Evolutionary conservation across 768 basidiomycete genomes (phyloP).

Genomic region (Auricularia auricula-judae): DNA sequence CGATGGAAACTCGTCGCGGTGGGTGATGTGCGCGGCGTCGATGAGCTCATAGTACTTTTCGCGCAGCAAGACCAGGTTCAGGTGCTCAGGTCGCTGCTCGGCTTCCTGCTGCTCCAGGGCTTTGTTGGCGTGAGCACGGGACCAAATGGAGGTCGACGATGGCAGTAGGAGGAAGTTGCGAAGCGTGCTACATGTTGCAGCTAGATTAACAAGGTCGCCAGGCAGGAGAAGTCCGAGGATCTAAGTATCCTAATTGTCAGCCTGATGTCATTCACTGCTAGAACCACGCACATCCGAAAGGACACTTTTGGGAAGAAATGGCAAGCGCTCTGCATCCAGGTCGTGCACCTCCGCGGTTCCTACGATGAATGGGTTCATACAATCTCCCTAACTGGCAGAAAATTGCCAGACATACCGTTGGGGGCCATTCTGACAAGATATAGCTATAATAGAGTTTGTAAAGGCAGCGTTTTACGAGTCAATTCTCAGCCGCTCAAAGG

Average conservation of each 20-base stretch:
- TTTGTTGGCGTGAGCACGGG: not conserved
- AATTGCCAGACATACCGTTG: no score
- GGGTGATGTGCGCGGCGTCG: not conserved
- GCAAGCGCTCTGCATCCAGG: not conserved
- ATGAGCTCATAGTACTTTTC: not conserved
- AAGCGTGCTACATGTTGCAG: not conserved
- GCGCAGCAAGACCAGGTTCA: not conserved
- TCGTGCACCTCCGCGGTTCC: not conserved
- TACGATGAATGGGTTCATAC: no score
- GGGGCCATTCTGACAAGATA: no score
- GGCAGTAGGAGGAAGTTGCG: not conserved
- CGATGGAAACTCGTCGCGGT: not conserved
- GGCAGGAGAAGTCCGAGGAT: not conserved
- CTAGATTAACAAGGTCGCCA: not conserved
- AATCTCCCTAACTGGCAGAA: no score
- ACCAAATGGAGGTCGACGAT: not conserved
- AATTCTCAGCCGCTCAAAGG: no score
- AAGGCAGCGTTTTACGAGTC: no score
- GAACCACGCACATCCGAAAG: not conserved
- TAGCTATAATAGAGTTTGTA: no score
- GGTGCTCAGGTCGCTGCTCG: not conserved
- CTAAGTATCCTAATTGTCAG: not conserved
- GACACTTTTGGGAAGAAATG: not conserved
- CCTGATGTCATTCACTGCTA: not conserved
- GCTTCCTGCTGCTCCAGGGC: not conserved